These are phyloP conservation scores for Coemansia sp. DNA, from an alignment of 192 early-diverging fungal genomes.

Conservation along the genomic window DNA sequence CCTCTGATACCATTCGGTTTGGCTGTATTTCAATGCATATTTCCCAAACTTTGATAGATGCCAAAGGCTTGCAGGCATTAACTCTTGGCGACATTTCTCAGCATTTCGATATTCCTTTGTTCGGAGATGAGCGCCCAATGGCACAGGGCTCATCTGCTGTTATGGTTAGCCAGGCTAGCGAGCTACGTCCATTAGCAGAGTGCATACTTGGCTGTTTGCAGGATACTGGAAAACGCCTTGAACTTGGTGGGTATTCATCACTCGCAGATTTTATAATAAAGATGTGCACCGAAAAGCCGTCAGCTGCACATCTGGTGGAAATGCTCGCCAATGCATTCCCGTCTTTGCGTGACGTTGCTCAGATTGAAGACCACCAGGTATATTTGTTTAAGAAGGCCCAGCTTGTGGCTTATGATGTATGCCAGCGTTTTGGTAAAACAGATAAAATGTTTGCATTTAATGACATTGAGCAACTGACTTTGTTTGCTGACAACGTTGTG, in stretches of 20 bases:
- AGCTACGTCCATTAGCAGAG: slow-evolving; percentile 61
- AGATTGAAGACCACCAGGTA: slow-evolving; percentile 52
- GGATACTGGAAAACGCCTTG: slow-evolving; percentile 66
- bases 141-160: slow-evolving; percentile 44
- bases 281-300: slow-evolving; percentile 53
- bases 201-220: slow-evolving; percentile 64
- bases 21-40: slow-evolving; percentile 84
- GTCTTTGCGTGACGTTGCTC: slow-evolving; percentile 63
- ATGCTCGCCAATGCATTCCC: slow-evolving; percentile 65
- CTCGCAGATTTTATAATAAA: slow-evolving; percentile 72
- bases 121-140: slow-evolving; percentile 61
- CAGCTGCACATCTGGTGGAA: slow-evolving; percentile 58
- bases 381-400: slow-evolving; percentile 82
- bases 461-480: slow-evolving; percentile 64
- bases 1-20: slow-evolving; percentile 74
- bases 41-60: slow-evolving; percentile 57
- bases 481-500: slow-evolving; percentile 76
- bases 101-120: slow-evolving; percentile 72
- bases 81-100: slow-evolving; percentile 61
- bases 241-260: slow-evolving; percentile 58
- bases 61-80: slow-evolving; percentile 60
- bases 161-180: slow-evolving; percentile 65
- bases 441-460: slow-evolving; percentile 62
- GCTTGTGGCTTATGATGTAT: slow-evolving; percentile 64
- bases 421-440: slow-evolving; percentile 57